Percentiles rank a stretch among this genome's conserved stretches.
These are phyloP conservation scores for Mallotus nudiflorus DNA, from an alignment of 345 rosid genomes.

Conservation along the genomic window DNA sequence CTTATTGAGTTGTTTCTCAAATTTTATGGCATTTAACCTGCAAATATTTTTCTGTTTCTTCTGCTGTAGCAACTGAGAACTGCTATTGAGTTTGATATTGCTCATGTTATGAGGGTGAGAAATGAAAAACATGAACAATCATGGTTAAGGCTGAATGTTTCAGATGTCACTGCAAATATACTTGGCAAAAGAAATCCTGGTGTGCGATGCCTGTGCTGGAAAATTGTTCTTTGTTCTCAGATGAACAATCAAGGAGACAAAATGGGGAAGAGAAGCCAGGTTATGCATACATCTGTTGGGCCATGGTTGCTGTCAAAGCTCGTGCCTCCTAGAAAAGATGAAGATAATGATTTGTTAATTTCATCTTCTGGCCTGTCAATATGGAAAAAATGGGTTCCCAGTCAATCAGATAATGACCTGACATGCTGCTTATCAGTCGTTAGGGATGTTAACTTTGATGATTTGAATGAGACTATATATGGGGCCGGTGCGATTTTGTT, in stretches of 20 bases:
- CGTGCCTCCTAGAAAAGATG: slow-evolving; percentile 47
- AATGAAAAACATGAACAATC: slow-evolving; percentile 59
- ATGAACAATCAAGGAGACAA: slow-evolving; percentile 32
- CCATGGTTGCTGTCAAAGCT: slow-evolving; percentile 79
- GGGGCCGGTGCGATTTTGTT: slow-evolving; percentile 87
- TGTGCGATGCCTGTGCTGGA: slow-evolving; percentile 80
- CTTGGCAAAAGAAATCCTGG: slow-evolving; percentile 57
- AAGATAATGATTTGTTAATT: slow-evolving; percentile 45
- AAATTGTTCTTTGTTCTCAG: slow-evolving; percentile 60
- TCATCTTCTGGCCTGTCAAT: slow-evolving; percentile 66
- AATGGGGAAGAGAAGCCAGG: slow-evolving; percentile 27
- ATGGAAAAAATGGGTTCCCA: slow-evolving; percentile 72
- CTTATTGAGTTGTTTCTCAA: background rate
- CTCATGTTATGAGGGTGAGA: slow-evolving; percentile 65
- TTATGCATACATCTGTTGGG: slow-evolving; percentile 41
- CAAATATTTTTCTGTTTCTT: background rate
- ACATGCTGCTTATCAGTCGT: slow-evolving; percentile 74
- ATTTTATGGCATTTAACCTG: background rate
- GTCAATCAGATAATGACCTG: slow-evolving; percentile 39
- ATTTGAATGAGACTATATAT: slow-evolving; percentile 35
- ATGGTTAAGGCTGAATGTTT: slow-evolving; percentile 82
- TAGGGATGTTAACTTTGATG: slow-evolving; percentile 43
- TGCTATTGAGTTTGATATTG: slow-evolving; percentile 58
- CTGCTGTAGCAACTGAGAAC: slow-evolving; percentile 45
- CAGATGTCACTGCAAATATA: slow-evolving; percentile 57